Percentiles rank a stretch among this genome's conserved stretches.
Conservation (phyloP, 192 early-diverging fungal genomes). For the Tieghemiomyces parasiticus region DNA sequence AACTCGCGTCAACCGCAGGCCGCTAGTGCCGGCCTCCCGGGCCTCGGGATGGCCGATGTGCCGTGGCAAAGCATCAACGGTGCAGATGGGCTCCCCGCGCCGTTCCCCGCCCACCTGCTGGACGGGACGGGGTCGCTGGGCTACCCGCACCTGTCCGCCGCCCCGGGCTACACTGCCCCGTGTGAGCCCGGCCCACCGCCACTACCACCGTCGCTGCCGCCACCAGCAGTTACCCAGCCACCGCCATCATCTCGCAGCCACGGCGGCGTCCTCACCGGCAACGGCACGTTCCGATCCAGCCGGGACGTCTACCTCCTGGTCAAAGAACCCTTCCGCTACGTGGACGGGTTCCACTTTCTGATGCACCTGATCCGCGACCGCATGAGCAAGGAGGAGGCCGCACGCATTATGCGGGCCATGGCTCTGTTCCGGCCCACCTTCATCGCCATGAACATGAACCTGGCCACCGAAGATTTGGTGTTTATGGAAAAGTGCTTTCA, state of each 20-base stretch:
- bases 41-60: conserved; percentile 1
- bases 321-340: conserved; percentile 75
- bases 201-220: too few relatives aligned
- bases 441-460: conserved; percentile 85
- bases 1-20: conserved; percentile 23
- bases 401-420: conserved; percentile 78
- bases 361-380: conserved; percentile 69
- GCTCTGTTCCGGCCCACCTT: conserved; percentile 85
- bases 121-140: too few relatives aligned
- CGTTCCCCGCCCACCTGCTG: background rate
- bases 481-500: conserved; percentile 97
- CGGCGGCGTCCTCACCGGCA: conserved; percentile 15
- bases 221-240: too few relatives aligned
- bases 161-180: too few relatives aligned
- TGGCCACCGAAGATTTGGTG: conserved; percentile 84
- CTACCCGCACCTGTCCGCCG: background rate
- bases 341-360: conserved; percentile 85
- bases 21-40: background rate
- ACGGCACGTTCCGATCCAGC: conserved; percentile 27
- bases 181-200: background rate
- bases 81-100: background rate
- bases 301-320: conserved; percentile 67
- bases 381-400: conserved; percentile 76
- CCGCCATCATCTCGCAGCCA: too few relatives aligned
- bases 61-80: conserved; percentile 6